Percentiles rank a stretch among this genome's conserved stretches.
Conservation (phyloP, 1,139 yeast species). For the Nakaseomyces nivariensis region DNA sequence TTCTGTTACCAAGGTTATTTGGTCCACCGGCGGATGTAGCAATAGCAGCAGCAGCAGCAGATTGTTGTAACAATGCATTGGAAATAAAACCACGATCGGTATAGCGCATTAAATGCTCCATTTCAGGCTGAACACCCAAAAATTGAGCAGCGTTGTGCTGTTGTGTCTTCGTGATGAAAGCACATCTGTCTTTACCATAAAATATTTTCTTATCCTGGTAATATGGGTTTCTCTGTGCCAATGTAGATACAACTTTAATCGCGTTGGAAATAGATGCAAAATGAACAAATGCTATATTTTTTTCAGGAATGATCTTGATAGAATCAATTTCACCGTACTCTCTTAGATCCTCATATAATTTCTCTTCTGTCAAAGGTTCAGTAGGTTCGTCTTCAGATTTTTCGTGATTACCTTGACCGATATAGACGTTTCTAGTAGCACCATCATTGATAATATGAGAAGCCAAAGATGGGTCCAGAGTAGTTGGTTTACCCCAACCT, state of each 20-base stretch:
- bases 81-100: conserved; percentile 43
- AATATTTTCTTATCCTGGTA: conserved; percentile 59
- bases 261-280: conserved; percentile 79
- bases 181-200: conserved; percentile 85
- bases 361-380: conserved; percentile 35
- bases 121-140: conserved; percentile 72
- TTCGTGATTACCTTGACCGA: conserved; percentile 41
- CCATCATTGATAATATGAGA: conserved; percentile 74
- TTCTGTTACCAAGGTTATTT: conserved; percentile 78
- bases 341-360: conserved; percentile 53
- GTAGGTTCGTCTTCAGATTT: conserved; percentile 7
- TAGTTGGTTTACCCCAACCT: conserved; percentile 72
- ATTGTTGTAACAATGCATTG: conserved; percentile 48
- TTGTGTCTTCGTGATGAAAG: conserved; percentile 79
- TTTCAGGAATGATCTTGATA: conserved; percentile 62
- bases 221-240: conserved; percentile 44
- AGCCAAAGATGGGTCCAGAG: conserved; percentile 58
- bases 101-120: conserved; percentile 72
- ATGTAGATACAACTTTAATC: conserved; percentile 67
- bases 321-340: conserved; percentile 78
- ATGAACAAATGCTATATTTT: conserved; percentile 78
- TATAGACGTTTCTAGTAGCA: conserved; percentile 84
- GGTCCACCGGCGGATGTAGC: conserved; percentile 76
- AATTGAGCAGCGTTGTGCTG: conserved; percentile 97
- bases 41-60: conserved; percentile 70